Base-by-base conservation (phyloP, 495 filamentous ascomycete genomes). In the Penicillium diatomitis region DNA sequence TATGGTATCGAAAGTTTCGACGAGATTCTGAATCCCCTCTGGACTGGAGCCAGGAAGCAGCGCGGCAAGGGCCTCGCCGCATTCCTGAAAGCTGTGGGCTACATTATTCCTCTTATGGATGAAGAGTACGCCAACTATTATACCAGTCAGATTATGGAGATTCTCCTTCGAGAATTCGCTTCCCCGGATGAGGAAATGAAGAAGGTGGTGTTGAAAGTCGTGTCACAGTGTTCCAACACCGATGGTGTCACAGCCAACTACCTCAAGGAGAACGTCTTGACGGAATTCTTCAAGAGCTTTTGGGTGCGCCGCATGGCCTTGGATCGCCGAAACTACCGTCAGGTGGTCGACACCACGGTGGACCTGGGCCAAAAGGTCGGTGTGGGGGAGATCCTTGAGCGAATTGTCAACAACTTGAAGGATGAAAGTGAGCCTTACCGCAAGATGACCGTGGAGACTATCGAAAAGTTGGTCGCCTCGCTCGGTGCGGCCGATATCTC, bases 121-220 rank as follows among this genome's bases (percentile, higher is more conserved):
- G 92, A 96, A 64, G 94, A 99, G 62, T 97, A 96, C 66, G 88
- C 91, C 65, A 96, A 96, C 59, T 99, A 99, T 74, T 99, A 97
- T 55, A 97, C 91, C 35, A 87, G 82, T 51, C 90, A 97, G 64
- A 96, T 99, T 60, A 97, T 97, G 94, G 91, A 96, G 63, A 96
- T 97, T 62, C 75, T 99, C 28, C 78, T 97, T 30, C 84, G 94
- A 53, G 94, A 99, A 63, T 96, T 97, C 57, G 84, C 88, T 8
- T 95, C 89, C 2, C 92, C 91, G 0, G 94, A 99, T 54, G 94
- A 99, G 63, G 94, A 99, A 67, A 99, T 99, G 94, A 99, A 99
- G 73, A 97, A 97, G 71, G 90, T 97, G 2, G 92, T 97, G 8
- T 69, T 97, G 35, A 97, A 97, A 68, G 94, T 97, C 34, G 83